Evolutionary conservation across 306 rosid species (phyloP).

Genomic region (Senna siamea): DNA sequence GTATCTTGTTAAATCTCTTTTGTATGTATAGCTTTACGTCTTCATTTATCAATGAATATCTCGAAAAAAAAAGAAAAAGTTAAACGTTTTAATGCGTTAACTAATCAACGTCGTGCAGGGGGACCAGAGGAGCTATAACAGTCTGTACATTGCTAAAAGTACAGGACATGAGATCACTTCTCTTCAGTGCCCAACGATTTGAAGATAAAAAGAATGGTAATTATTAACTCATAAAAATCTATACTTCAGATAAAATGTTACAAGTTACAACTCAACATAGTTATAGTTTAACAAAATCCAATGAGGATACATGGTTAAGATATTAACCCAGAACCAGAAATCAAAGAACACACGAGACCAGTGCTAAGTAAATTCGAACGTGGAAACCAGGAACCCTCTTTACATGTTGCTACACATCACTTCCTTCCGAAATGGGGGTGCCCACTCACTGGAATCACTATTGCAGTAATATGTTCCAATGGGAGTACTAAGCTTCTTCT

Average conservation of each 20-base stretch:
- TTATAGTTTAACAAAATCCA: conserved; percentile 47
- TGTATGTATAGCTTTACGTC: too few relatives aligned
- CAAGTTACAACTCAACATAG: conserved; percentile 44
- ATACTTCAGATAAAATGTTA: conserved; percentile 41
- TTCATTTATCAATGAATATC: too few relatives aligned
- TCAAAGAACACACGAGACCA: conserved; percentile 46
- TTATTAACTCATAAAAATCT: conserved; percentile 40
- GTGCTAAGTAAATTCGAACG: conserved; percentile 36
- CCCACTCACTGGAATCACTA: too few relatives aligned
- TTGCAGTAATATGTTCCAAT: too few relatives aligned
- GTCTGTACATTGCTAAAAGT: not conserved
- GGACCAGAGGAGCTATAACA: not conserved
- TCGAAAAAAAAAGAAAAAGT: too few relatives aligned
- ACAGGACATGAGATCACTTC: not conserved
- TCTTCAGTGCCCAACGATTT: not conserved
- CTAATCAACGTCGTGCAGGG: too few relatives aligned
- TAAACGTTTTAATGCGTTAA: too few relatives aligned
- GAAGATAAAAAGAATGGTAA: not conserved
- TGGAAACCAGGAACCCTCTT: conserved; percentile 41
- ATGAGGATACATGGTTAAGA: conserved; percentile 40
- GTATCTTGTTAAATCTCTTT: too few relatives aligned
- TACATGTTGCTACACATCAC: conserved; percentile 40
- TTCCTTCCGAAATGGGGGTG: too few relatives aligned
- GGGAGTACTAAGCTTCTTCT: conserved; percentile 10
- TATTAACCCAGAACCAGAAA: conserved; percentile 41